Conservation (phyloP, 2,329 filamentous ascomycete genomes). For the Furcasterigmium sp. region DNA sequence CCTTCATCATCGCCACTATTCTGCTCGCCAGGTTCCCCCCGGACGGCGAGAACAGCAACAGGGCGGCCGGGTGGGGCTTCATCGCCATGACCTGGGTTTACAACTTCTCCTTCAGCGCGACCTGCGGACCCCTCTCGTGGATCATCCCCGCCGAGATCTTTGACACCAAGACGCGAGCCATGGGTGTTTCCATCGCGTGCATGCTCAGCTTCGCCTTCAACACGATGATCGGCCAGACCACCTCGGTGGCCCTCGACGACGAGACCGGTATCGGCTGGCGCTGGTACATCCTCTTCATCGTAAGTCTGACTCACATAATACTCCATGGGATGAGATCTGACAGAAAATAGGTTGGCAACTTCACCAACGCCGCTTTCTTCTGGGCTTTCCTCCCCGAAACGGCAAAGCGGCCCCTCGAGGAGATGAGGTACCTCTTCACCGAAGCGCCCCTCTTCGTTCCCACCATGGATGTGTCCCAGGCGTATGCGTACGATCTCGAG, state of each 20-base stretch:
- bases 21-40: slow-evolving; percentile 55
- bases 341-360: no score
- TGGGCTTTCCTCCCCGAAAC: slow-evolving; percentile 65
- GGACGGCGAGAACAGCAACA: slow-evolving; percentile 23
- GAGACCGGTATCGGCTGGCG: slow-evolving; percentile 35
- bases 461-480: slow-evolving; percentile 42
- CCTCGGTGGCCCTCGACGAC: slow-evolving; percentile 45
- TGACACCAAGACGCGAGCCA: slow-evolving; percentile 68
- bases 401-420: slow-evolving; percentile 56
- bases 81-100: slow-evolving; percentile 72
- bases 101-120: slow-evolving; percentile 70
- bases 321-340: no score
- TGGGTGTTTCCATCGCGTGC: slow-evolving; percentile 69
- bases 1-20: slow-evolving; percentile 63
- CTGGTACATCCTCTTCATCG: slow-evolving; percentile 41
- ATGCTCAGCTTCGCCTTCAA: slow-evolving; percentile 73
- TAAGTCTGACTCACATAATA: no score
- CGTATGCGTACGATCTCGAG: slow-evolving; percentile 49
- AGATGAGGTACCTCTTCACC: slow-evolving; percentile 64
- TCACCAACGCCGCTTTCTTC: slow-evolving; percentile 44
- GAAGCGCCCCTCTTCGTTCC: slow-evolving; percentile 59
- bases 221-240: slow-evolving; percentile 69
- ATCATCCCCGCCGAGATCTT: slow-evolving; percentile 69
- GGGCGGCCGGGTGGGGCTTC: slow-evolving; percentile 63
- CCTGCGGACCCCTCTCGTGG: slow-evolving; percentile 61